phyloP scores from a whole-genome alignment of 2,329 filamentous ascomycete genomes.

The Mollisia scopiformis region DNA sequence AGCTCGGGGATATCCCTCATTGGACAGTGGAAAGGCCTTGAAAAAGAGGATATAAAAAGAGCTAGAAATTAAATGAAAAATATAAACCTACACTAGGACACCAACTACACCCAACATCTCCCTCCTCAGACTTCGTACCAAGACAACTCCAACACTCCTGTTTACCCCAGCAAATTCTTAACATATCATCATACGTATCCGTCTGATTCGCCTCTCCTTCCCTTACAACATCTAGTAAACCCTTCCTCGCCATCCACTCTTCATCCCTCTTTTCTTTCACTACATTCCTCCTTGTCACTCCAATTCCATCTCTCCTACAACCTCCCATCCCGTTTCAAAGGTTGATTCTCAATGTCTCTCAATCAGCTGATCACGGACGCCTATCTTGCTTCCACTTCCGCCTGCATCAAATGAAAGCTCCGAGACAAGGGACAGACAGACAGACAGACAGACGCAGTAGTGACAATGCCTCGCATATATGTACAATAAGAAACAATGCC shows the following conservation, averaged over 20 bases:
- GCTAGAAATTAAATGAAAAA: constrained; percentile 5
- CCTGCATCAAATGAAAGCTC: too few relatives aligned
- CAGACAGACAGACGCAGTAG: background rate
- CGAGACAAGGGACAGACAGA: too few relatives aligned
- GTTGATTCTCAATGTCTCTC: background rate
- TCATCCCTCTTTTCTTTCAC: background rate
- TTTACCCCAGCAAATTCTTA: constrained; percentile 54
- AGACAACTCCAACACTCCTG: constrained; percentile 54
- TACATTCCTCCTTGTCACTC: background rate
- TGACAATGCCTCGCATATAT: background rate
- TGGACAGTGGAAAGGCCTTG: too few relatives aligned
- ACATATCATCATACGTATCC: constrained; percentile 38
- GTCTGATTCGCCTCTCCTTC: constrained; percentile 2
- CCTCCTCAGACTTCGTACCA: constrained; percentile 1
- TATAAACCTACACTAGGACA: background rate
- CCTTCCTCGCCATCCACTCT: background rate
- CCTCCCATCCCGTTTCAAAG: too few relatives aligned
- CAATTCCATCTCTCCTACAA: background rate
- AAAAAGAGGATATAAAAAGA: too few relatives aligned
- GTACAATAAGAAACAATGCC: background rate
- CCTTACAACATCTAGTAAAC: background rate
- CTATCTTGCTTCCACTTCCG: too few relatives aligned
- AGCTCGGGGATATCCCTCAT: too few relatives aligned
- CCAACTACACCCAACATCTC: constrained; percentile 28
- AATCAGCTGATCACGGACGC: background rate